Base-by-base conservation (phyloP, 164 flowering plant genomes). In the Kalanchoe fedtschenkoi region DNA sequence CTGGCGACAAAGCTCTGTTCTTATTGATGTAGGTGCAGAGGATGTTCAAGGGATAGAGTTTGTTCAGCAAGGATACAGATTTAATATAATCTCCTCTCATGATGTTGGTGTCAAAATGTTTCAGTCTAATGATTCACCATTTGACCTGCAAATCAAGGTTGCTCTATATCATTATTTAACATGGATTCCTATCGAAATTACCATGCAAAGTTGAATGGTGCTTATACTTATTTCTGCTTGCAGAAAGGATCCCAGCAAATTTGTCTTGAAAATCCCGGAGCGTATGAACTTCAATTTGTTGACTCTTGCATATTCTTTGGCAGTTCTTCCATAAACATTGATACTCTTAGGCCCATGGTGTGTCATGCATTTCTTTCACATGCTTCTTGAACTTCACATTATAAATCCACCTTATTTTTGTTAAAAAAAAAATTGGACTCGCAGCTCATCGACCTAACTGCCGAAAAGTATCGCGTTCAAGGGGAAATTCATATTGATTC, bases 231-330 rank as follows among this genome's bases (percentile, higher is more conserved):
- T 65, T 64, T 51, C 46, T 66, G 46, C 30, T 62, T 71, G 72
- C 95, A 93, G 99, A 89, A 79, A 81, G 99, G 96, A 64, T 69
- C 88, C 10, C 89, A 95, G 58, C 74, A 66, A 34, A 76, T 87
- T 32, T 95, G 97, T 75, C 73, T 86, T 9, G 85, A 84, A 69
- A 72, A 75, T 70, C 82, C 93, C 64, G 99, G 99, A 60, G 71
- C 75, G 39, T 95, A 91, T 72, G 91, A 95, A 73, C 85, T 95
- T 65, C 85, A 86, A 61, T 84, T 95, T 71, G 72, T 77, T 24
- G 76, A 87, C 77, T 84, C 99, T 1, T 95, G 99, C 71, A 77
- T 95, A 62, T 86, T 61, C 76, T 95, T 95, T 77, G 96, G 96
- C 59, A 81, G 86, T 71, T 77, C 88, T 17, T 70, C 82, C 19